Percentiles rank a stretch among this genome's conserved stretches.
phyloP scores from a whole-genome alignment of 306 rosid genomes.

The Delonix regia region DNA sequence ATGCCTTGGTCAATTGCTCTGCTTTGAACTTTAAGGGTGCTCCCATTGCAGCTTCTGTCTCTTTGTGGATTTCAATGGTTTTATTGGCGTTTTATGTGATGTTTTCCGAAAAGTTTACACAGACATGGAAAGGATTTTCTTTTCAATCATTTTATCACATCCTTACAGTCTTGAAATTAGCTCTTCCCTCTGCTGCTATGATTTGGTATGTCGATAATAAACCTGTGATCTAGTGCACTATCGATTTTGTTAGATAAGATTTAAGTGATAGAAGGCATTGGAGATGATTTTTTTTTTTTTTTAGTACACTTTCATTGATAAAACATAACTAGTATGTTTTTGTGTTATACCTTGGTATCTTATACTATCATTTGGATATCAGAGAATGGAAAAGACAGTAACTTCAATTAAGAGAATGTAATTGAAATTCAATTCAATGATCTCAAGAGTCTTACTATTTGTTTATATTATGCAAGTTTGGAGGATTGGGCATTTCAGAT shows the following conservation, averaged over 20 bases:
- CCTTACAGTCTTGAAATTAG: constrained; percentile 57
- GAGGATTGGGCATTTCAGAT: constrained; percentile 92
- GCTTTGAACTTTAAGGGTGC: constrained; percentile 62
- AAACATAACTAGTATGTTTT: too few relatives aligned
- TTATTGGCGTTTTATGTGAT: constrained; percentile 46
- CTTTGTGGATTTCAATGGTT: constrained; percentile 65
- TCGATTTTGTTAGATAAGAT: too few relatives aligned
- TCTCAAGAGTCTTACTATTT: constrained; percentile 25
- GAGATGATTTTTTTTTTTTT: too few relatives aligned
- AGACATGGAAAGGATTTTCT: constrained; percentile 85
- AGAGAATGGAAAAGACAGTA: too few relatives aligned
- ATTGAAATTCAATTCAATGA: too few relatives aligned
- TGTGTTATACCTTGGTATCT: too few relatives aligned
- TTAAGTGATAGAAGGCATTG: too few relatives aligned
- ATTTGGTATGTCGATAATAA: constrained; percentile 57
- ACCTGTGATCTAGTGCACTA: too few relatives aligned
- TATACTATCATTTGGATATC: too few relatives aligned
- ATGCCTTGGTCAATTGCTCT: constrained; percentile 57
- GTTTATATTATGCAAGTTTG: constrained; percentile 57
- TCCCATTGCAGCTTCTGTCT: constrained; percentile 63
- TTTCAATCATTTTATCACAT: constrained; percentile 47
- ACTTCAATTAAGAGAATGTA: too few relatives aligned
- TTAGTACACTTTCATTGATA: too few relatives aligned
- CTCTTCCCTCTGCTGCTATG: constrained; percentile 80
- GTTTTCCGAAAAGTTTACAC: constrained; percentile 49